Evolutionary conservation across 2,329 filamentous ascomycete species (phyloP).

Genomic region (Tolypocladium ovalisporum): DNA sequence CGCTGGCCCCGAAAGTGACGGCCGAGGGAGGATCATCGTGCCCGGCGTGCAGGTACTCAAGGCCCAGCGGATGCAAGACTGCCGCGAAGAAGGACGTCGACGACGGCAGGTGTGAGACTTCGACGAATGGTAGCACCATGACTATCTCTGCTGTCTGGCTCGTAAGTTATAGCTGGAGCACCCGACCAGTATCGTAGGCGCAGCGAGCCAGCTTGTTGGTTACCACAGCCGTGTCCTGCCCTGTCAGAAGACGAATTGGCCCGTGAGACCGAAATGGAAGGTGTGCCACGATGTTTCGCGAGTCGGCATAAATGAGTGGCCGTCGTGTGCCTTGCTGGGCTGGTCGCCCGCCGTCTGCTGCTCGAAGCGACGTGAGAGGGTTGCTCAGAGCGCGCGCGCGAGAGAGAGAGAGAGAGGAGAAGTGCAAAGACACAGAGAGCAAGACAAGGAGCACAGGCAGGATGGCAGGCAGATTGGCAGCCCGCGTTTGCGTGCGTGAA

Average conservation of each 20-base stretch:
- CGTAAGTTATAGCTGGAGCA: not conserved
- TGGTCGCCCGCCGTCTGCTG: not conserved
- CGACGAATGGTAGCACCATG: slow-evolving; percentile 38
- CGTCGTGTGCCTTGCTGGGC: too few relatives aligned
- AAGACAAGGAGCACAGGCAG: not conserved
- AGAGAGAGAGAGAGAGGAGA: not conserved
- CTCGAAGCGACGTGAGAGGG: not conserved
- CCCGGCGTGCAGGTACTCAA: slow-evolving; percentile 40
- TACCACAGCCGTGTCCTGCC: too few relatives aligned
- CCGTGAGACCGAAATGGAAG: too few relatives aligned
- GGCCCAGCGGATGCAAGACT: slow-evolving; percentile 65
- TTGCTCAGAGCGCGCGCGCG: not conserved
- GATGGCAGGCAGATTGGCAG: not conserved
- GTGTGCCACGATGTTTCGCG: too few relatives aligned
- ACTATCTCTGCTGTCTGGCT: not conserved
- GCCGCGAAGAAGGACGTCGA: slow-evolving; percentile 78
- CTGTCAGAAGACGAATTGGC: too few relatives aligned
- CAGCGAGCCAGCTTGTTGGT: too few relatives aligned
- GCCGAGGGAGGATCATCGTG: slow-evolving; percentile 12
- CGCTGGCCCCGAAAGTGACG: slow-evolving; percentile 29
- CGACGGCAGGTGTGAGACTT: slow-evolving; percentile 67
- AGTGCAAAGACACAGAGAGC: not conserved
- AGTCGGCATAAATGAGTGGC: too few relatives aligned
- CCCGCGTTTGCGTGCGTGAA: not conserved
- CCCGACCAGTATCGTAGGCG: not conserved